phyloP scores from a whole-genome alignment of 371 early-diverging fungal species.

The Mucor ambiguus region DNA sequence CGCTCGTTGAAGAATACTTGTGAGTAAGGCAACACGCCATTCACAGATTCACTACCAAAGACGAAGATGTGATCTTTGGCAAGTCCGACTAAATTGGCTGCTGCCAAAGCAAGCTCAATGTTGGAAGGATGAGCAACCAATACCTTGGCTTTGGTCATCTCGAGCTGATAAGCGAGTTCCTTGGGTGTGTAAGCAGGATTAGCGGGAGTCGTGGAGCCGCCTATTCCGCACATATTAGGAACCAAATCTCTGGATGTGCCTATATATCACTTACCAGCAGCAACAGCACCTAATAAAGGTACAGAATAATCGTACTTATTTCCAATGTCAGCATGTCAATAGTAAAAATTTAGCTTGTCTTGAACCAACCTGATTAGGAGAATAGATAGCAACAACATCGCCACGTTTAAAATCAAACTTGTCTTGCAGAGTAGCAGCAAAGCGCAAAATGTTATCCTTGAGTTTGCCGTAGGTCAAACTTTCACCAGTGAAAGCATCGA shows the following conservation, averaged over 20 bases:
- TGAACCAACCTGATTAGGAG: constrained; percentile 69
- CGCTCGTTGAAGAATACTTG: constrained; percentile 19
- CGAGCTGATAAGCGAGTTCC: constrained; percentile 77
- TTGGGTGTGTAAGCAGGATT: constrained; percentile 77
- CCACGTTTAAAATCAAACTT: constrained; percentile 56
- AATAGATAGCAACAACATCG: constrained; percentile 68
- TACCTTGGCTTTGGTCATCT: constrained; percentile 65
- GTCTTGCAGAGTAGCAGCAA: constrained; percentile 76
- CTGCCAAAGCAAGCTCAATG: constrained; percentile 55
- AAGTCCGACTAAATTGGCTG: constrained; percentile 62
- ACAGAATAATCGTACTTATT: constrained; percentile 47
- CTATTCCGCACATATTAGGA: constrained; percentile 18
- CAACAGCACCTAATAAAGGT: constrained; percentile 38
- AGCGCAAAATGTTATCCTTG: constrained; percentile 50
- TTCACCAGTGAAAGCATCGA: constrained; percentile 60
- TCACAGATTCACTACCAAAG: constrained; percentile 51
- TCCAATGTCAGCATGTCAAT: background rate
- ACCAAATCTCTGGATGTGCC: background rate
- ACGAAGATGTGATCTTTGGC: constrained; percentile 55
- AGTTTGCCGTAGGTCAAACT: constrained; percentile 68
- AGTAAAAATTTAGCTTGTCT: background rate
- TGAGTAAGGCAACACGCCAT: constrained; percentile 41
- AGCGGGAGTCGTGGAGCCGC: constrained; percentile 72
- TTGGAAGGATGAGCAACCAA: constrained; percentile 55
- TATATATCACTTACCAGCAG: constrained; percentile 33